These are phyloP conservation scores for Radiomyces spectabilis DNA, from an alignment of 192 early-diverging fungal species.

Conservation along the genomic window DNA sequence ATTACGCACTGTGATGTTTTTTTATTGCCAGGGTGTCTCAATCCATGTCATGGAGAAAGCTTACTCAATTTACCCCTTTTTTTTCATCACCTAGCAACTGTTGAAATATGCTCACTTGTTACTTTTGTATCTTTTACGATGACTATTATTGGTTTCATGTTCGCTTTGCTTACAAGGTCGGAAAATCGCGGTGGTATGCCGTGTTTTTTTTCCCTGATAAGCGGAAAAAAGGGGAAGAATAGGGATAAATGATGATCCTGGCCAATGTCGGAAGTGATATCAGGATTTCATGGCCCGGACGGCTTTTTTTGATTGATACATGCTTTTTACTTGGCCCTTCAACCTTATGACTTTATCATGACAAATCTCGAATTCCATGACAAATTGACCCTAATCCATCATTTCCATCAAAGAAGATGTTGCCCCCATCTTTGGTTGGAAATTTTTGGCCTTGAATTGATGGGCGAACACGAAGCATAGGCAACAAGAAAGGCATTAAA, in stretches of 20 bases:
- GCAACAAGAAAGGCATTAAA: background rate
- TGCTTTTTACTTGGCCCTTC: constrained; percentile 21
- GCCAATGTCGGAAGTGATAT: constrained; percentile 1
- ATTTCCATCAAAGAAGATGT: no score
- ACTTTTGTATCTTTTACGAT: no score
- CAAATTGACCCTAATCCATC: background rate
- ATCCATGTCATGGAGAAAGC: background rate
- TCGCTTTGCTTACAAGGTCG: no score
- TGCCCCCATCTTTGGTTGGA: no score
- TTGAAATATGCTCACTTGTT: no score
- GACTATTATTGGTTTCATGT: no score
- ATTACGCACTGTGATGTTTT: constrained; percentile 3
- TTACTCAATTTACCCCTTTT: no score
- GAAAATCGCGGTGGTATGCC: no score
- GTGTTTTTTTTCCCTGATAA: background rate
- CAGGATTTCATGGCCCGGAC: constrained; percentile 14
- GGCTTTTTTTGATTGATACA: constrained; percentile 17
- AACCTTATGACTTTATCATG: background rate
- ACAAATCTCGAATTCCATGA: constrained; percentile 12
- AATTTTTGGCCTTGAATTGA: no score
- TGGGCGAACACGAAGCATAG: background rate
- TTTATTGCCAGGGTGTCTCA: background rate
- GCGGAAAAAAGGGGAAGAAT: background rate
- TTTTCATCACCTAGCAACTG: no score
- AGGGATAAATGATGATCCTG: constrained; percentile 13